Base-by-base conservation (phyloP, 768 basidiomycete genomes). In the Kondoa subrosea region DNA sequence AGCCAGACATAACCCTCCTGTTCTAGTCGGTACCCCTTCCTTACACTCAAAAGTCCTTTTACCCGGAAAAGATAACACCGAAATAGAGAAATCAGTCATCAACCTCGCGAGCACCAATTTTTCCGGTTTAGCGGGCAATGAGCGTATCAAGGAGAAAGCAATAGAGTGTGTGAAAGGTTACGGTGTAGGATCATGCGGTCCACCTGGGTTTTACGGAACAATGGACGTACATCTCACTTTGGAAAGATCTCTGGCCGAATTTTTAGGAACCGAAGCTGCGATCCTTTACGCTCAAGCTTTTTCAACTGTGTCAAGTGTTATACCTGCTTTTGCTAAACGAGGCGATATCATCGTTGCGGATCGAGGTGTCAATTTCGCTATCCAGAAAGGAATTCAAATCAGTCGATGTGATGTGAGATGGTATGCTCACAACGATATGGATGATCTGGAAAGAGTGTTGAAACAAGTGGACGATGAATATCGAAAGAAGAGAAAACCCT, bases 301-400 rank as follows among this genome's bases (percentile, higher is more conserved):
- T 77, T 85, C 89, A 8, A 90, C 91, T 66, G 85, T 90, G 71
- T 85, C 88, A 2, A 93, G 91, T 17, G 90, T 92, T 74, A 95
- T 97, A 69, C 90, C 95, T 0, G 89, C 95, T 0, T 99, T 97
- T 78, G 89, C 88, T 81, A 97, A 99, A 77, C 85, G 93, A 70
- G 92, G 91, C 1, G 93, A 99, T 74, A 85, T 99, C 74, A 92
- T 99, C 74, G 88, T 99, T n/a, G 91, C 91, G 2, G 93, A 99
- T 77, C 85, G 90, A n/a, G 84, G 86, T n/a, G 85, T 91, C 72
- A 93, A 88, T 77, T 91, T 97, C 77, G 85, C 89, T 17, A 88
- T 96, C 66, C 92, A 96, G 76, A 93, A 91, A 78, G 95, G 93
- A 21, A 84, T 97, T 31, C 87, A 93, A 76, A 90, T 96, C 69